Percentiles rank a stretch among this genome's conserved stretches.
phyloP scores from a whole-genome alignment of 2,329 filamentous ascomycete species.

The Anthostomella pinea region DNA sequence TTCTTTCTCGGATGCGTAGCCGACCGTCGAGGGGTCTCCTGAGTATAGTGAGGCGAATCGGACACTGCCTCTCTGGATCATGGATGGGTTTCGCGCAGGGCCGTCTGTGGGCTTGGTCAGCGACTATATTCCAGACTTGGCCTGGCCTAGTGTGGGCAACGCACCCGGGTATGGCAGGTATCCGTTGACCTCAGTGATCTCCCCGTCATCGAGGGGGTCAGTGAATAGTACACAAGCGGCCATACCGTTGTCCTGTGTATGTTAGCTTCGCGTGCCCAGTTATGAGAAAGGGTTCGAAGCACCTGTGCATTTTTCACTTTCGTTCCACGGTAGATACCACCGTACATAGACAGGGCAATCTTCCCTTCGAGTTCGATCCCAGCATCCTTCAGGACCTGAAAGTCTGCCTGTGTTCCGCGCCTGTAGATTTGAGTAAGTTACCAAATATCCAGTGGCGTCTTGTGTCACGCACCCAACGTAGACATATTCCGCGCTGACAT shows the following conservation, averaged over 20 bases:
- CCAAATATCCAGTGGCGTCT: not conserved
- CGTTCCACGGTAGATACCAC: slow-evolving; percentile 5
- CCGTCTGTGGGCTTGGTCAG: slow-evolving; percentile 2
- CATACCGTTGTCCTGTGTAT: slow-evolving; percentile 7
- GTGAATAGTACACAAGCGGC: slow-evolving; percentile 6
- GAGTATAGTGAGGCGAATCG: slow-evolving; percentile 9
- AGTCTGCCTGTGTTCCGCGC: slow-evolving; percentile 5
- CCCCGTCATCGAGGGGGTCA: slow-evolving; percentile 8
- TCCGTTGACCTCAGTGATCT: slow-evolving; percentile 7
- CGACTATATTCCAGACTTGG: not conserved
- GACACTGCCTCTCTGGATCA: slow-evolving; percentile 8
- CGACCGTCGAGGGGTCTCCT: slow-evolving; percentile 7
- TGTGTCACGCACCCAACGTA: slow-evolving; percentile 6
- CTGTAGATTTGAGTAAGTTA: not conserved
- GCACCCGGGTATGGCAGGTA: slow-evolving; percentile 7
- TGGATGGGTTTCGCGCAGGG: slow-evolving; percentile 6
- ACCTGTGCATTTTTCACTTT: slow-evolving; percentile 11
- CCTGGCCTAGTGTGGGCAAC: too few relatives aligned
- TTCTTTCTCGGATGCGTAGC: slow-evolving; percentile 8
- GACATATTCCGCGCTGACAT: slow-evolving; percentile 4
- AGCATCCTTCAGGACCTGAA: slow-evolving; percentile 7
- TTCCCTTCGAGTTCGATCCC: slow-evolving; percentile 8
- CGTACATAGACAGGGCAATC: slow-evolving; percentile 7
- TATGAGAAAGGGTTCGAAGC: not conserved
- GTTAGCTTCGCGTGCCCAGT: not conserved